Conservation (phyloP, 768 basidiomycete species). For the Tremella mesenterica region DNA sequence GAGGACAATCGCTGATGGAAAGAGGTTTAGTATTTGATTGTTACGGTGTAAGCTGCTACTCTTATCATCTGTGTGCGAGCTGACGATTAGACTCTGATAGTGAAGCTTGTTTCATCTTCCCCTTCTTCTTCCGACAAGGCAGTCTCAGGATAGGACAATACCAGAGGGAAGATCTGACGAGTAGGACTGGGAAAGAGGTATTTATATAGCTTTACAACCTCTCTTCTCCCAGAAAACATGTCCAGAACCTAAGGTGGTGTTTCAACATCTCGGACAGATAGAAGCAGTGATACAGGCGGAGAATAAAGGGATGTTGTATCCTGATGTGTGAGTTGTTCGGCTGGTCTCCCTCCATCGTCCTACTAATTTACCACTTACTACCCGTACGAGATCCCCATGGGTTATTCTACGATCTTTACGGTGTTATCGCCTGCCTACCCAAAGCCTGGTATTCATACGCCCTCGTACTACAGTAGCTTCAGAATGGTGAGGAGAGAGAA, state of each 20-base stretch:
- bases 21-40: constrained; percentile 26
- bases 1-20: background rate
- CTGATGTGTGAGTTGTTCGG: constrained; percentile 17
- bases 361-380: too few relatives aligned
- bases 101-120: background rate
- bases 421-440: too few relatives aligned
- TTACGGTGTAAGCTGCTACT: constrained; percentile 15
- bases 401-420: too few relatives aligned
- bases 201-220: constrained; percentile 10
- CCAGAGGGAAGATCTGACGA: constrained; percentile 4
- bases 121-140: background rate
- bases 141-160: background rate
- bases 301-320: constrained; percentile 19
- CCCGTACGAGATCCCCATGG: too few relatives aligned
- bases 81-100: constrained; percentile 17
- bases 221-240: constrained; percentile 19
- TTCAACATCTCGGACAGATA: constrained; percentile 5
- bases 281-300: constrained; percentile 12
- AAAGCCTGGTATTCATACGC: too few relatives aligned
- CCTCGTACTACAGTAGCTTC: too few relatives aligned
- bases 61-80: background rate
- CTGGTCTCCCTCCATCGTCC: too few relatives aligned
- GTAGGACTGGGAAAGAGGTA: constrained; percentile 21
- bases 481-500: background rate
- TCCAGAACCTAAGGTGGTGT: constrained; percentile 9